Base-by-base conservation (phyloP, 352 stramenopile genomes). In the Phytophthora ohioensis region DNA sequence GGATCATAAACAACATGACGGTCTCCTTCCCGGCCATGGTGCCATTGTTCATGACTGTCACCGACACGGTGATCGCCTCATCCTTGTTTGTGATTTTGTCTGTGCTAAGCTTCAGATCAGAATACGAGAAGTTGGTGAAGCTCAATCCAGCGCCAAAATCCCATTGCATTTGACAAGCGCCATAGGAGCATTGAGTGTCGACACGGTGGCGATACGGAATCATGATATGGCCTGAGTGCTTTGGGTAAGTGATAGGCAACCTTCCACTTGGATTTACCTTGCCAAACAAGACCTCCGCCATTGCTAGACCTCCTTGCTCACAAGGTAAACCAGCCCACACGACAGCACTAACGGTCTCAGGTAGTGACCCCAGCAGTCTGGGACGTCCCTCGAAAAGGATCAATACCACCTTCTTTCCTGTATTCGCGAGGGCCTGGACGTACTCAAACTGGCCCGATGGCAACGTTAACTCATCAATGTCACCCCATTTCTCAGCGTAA, bases 231-330 rank as follows among this genome's bases (percentile, higher is more conserved):
- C 71, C 80, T 1, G 75, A 71, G 58, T 88, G 59, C 67, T 85
- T 88, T 6, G 83, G 88, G 66, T 93, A 97, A 15, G 88, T 95
- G 58, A 97, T 89, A 0, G 90, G 86, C 17, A 96, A 57, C 41
- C 75, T 72, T 4, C 88, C 91, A 32, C 87, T 95, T 17, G 91
- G 90, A 64, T 95, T 96, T 13, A 91, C 79, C 8, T 80, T 49
- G 7, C 91, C 91, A 43, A 83, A 90, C 9, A 97, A 39, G 41
- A 97, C 84, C 57, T 97, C 88, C 4, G 91, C 86, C 42, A 97
- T 85, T 4, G 90, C 91, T 65, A 92, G 84, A 1, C 91, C 91
- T 32, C 91, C 91, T n/a, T 83, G 62, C 42, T 94, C 86, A 11
- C 91, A 89, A 1, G 88, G 82, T 8, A 97, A 69, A 53, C 91